These are phyloP conservation scores for Aspergillus unguis DNA, from an alignment of 2,329 filamentous ascomycete species.

Conservation along the genomic window DNA sequence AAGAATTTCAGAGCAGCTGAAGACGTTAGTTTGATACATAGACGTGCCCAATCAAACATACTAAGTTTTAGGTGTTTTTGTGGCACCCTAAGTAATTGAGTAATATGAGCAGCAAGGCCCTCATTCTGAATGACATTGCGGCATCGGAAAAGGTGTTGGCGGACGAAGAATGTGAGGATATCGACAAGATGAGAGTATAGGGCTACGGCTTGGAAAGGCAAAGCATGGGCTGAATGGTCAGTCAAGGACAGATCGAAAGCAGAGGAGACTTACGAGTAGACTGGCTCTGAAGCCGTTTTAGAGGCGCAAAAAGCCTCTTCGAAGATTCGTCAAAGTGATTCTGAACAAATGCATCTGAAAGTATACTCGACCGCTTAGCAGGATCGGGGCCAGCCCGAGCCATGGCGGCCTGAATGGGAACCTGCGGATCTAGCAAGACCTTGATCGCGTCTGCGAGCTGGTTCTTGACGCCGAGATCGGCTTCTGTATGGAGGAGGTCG, in stretches of 20 bases:
- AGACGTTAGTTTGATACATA: not conserved
- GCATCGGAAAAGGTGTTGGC: conserved; percentile 80
- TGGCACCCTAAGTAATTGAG: conserved; percentile 74
- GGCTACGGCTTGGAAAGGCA: conserved; percentile 81
- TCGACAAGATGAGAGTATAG: conserved; percentile 89
- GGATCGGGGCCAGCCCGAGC: conserved; percentile 63
- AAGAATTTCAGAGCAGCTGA: conserved; percentile 89
- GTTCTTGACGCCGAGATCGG: conserved; percentile 89
- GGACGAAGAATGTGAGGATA: conserved; percentile 88
- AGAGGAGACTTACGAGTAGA: conserved; percentile 45
- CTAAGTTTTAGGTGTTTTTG: conserved; percentile 92
- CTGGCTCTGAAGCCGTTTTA: conserved; percentile 73
- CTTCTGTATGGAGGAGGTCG: conserved; percentile 84
- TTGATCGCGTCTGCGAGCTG: conserved; percentile 95
- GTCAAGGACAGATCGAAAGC: not conserved
- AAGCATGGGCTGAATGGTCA: conserved; percentile 57
- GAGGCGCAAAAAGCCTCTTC: conserved; percentile 77
- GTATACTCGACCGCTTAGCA: conserved; percentile 64
- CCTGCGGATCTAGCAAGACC: conserved; percentile 75
- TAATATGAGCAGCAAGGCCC: conserved; percentile 72
- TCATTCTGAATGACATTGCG: conserved; percentile 84
- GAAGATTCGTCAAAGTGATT: conserved; percentile 89
- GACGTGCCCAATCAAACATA: conserved; percentile 43
- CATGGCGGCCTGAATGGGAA: conserved; percentile 58
- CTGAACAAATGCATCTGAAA: conserved; percentile 80